Conservation (phyloP, 2,329 filamentous ascomycete species). For the Ophiostoma piceae region DNA sequence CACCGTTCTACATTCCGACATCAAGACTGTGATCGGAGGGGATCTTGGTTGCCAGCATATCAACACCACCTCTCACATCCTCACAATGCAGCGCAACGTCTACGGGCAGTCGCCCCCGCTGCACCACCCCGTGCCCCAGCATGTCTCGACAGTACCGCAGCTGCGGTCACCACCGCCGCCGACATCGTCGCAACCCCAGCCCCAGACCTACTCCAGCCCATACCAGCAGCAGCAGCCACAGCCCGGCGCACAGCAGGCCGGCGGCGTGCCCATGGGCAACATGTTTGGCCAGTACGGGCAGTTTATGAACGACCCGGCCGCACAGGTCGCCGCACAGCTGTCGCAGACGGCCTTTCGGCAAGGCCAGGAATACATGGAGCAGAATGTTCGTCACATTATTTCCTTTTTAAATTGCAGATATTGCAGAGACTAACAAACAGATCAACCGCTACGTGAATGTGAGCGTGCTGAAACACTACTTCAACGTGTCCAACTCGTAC, state of each 20-base stretch:
- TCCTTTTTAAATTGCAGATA: too few species aligned
- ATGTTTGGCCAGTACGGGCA: constrained; percentile 72
- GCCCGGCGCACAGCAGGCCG: constrained; percentile 37
- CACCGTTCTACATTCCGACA: neutral
- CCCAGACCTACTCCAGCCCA: constrained; percentile 58
- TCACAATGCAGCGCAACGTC: constrained; percentile 72
- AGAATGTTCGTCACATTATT: too few species aligned
- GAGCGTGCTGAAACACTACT: constrained; percentile 90
- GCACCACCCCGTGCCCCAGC: constrained; percentile 94
- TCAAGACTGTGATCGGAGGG: neutral
- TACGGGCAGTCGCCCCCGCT: constrained; percentile 88
- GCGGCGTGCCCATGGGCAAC: constrained; percentile 44
- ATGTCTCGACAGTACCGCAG: constrained; percentile 96
- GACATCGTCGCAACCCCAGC: constrained; percentile 61
- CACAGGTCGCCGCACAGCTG: constrained; percentile 91
- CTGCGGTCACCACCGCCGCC: constrained; percentile 89
- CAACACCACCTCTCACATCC: neutral
- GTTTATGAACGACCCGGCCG: constrained; percentile 93
- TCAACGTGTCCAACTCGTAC: constrained; percentile 97
- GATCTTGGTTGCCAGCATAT: neutral
- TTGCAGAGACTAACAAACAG: too few species aligned
- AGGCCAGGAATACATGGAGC: constrained; percentile 89
- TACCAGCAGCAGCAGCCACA: constrained; percentile 67
- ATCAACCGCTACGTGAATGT: constrained; percentile 78
- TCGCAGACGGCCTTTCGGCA: constrained; percentile 87